Percentiles rank a stretch among this genome's conserved stretches.
Evolutionary conservation across 805 yeast species (phyloP).

Genomic region (Dipodascus albidus): DNA sequence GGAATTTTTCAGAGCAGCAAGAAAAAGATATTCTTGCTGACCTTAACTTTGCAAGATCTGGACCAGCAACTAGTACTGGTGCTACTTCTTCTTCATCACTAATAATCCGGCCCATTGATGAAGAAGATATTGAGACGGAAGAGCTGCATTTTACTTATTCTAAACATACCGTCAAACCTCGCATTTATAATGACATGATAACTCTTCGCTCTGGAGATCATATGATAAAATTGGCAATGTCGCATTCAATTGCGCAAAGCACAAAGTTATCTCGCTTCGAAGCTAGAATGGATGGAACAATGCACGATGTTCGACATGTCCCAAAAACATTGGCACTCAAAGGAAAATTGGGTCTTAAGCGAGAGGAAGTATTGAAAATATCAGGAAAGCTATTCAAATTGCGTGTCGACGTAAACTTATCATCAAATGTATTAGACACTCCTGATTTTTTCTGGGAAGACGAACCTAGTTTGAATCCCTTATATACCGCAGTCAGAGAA

Average conservation of each 20-base stretch:
- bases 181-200: slow-evolving; percentile 78
- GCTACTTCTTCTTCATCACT: slow-evolving; percentile 26
- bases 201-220: slow-evolving; percentile 87
- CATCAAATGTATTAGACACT: slow-evolving; percentile 83
- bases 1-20: slow-evolving; percentile 90
- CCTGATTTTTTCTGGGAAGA: slow-evolving; percentile 94
- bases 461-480: slow-evolving; percentile 91
- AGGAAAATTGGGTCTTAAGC: slow-evolving; percentile 72
- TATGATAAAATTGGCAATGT: slow-evolving; percentile 80
- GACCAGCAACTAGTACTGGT: slow-evolving; percentile 5
- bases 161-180: slow-evolving; percentile 34
- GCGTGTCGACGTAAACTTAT: slow-evolving; percentile 85
- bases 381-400: slow-evolving; percentile 85
- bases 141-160: slow-evolving; percentile 67
- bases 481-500: slow-evolving; percentile 80
- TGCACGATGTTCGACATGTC: slow-evolving; percentile 75
- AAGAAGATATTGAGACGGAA: slow-evolving; percentile 87
- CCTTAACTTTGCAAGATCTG: slow-evolving; percentile 49
- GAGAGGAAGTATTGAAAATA: slow-evolving; percentile 76
- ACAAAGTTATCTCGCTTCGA: slow-evolving; percentile 87
- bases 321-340: slow-evolving; percentile 87
- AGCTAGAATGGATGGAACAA: slow-evolving; percentile 73
- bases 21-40: slow-evolving; percentile 93
- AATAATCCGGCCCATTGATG: slow-evolving; percentile 58
- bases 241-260: slow-evolving; percentile 95